Evolutionary conservation across 2,329 filamentous ascomycete genomes (phyloP), one percentile per base, ranked within the genome.

Genomic region (Aurifilum marmelostoma): DNA sequence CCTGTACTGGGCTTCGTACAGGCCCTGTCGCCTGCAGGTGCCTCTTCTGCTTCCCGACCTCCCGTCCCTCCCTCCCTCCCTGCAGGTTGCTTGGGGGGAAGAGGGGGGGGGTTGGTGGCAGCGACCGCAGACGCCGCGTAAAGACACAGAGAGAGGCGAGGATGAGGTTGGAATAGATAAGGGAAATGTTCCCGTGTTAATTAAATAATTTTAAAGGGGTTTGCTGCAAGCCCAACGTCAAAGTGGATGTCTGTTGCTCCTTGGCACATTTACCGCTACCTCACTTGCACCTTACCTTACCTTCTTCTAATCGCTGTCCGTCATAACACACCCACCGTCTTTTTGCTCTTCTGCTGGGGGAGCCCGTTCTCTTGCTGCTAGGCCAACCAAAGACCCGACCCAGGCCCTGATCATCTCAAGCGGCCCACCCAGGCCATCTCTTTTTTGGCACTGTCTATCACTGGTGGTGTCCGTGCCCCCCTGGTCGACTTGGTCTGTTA

Each of bases 341-440:
- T 39, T n/a, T 37, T 21, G 58, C 58, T 39, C 5, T 47, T 47
- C 43, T 47, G 43, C 43, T 47, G 52, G 50, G 50, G 24, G 52
- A 56, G 52, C 52, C 52, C 16, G 14, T 16, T 29, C 24, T 56
- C n/a, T 16, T 14, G 50, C n/a, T 54, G 52, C 52, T 29, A 56
- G 52, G 52, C 52, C 52, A 56, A 29, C 24, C 52, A 12, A 16
- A 6, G n/a, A 27, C 50, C n/a, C n/a, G n/a, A 52, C n/a, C 52
- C 52, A 56, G 52, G 52, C 12, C 34, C 39, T 41, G 34, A 62
- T 41, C n/a, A 62, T 41, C 39, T 43, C 16, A 37, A 18, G 41
- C 14, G 61, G 61, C 39, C 61, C 61, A 63, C 41, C 61, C 41
- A 56, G 61, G 29, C 61, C 61, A 63, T 63, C 61, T 47, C 61